These are phyloP conservation scores for Antitrichia curtipendula DNA, from an alignment of 225 moss, liverwort and hornwort species.

Conservation along the genomic window DNA sequence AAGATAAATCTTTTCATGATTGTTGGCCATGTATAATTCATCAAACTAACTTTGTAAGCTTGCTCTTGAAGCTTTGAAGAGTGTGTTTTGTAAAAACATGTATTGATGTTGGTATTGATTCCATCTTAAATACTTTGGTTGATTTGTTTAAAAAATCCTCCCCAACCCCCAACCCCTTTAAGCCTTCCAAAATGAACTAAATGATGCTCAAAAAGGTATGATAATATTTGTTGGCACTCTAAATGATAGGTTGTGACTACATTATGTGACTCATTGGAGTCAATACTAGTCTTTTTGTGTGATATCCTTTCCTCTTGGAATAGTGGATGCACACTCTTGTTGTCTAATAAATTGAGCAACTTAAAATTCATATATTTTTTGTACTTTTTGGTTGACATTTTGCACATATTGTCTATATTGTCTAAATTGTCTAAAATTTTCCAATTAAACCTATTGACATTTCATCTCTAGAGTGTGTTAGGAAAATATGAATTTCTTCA, in stretches of 20 bases:
- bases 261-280: background rate
- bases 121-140: background rate
- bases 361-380: background rate
- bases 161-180: fast-evolving
- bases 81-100: background rate
- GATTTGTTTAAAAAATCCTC: too few relatives aligned
- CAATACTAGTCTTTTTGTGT: background rate
- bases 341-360: background rate
- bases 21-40: too few relatives aligned
- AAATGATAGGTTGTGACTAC: background rate
- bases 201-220: background rate
- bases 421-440: background rate
- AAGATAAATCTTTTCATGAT: too few relatives aligned
- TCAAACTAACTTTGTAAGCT: too few relatives aligned
- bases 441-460: too few relatives aligned
- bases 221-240: background rate
- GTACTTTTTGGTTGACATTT: too few relatives aligned
- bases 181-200: background rate
- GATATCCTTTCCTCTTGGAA: background rate
- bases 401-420: background rate
- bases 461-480: background rate
- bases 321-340: background rate
- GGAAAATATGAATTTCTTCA: background rate
- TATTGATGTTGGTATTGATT: background rate
- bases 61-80: background rate